These are phyloP conservation scores for Taiozyma onychis DNA, from an alignment of 1,139 yeast species.

Conservation along the genomic window DNA sequence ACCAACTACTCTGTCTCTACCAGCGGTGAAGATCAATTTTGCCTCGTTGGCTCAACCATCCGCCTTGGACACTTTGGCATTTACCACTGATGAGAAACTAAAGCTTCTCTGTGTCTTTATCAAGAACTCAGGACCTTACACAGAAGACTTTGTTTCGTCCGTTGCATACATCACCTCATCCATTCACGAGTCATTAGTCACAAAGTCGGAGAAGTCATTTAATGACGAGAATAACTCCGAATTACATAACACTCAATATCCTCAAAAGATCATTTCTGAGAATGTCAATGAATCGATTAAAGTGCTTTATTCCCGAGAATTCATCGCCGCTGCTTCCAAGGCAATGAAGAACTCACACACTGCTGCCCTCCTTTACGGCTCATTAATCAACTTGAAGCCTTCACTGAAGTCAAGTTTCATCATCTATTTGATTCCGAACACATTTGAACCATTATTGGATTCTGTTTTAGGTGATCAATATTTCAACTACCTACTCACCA, in stretches of 20 bases:
- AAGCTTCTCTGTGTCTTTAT: conserved; percentile 9
- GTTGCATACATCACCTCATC: conserved; percentile 11
- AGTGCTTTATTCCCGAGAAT: conserved; percentile 20
- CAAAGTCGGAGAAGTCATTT: conserved; percentile 8
- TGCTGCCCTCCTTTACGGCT: conserved; percentile 17
- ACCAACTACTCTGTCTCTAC: background rate
- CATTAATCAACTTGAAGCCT: conserved; percentile 20
- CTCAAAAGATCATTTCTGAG: conserved; percentile 10
- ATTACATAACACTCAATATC: conserved; percentile 1
- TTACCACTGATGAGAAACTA: conserved; percentile 9
- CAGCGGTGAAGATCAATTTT: conserved; percentile 3
- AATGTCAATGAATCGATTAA: conserved; percentile 10
- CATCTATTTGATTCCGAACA: conserved; percentile 22
- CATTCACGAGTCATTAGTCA: conserved; percentile 13
- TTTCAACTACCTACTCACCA: conserved; percentile 21
- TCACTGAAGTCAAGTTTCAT: conserved; percentile 18
- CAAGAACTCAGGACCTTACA: background rate
- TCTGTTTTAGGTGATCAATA: conserved; percentile 19
- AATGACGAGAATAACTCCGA: background rate
- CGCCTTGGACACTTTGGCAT: background rate
- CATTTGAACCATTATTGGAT: conserved; percentile 17
- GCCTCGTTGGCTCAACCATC: background rate
- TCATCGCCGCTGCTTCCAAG: conserved; percentile 13
- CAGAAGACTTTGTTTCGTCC: conserved; percentile 4
- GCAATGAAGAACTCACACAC: conserved; percentile 9